Percentiles rank a stretch among this genome's conserved stretches.
Conservation (phyloP, 1,139 yeast genomes). For the Nakaseomyces uthaithaninus region DNA sequence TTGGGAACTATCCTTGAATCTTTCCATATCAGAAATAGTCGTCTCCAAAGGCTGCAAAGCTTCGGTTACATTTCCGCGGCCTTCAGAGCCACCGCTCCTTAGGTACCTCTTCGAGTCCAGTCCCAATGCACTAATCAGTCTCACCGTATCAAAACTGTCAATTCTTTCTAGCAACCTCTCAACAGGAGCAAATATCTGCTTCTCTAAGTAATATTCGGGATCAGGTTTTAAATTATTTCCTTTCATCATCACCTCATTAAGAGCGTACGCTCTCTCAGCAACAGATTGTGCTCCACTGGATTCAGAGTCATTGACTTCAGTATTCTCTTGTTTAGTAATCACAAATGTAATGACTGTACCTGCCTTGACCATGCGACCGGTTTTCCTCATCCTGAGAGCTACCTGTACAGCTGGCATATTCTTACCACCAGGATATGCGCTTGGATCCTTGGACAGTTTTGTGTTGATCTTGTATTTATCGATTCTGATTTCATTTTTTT, state of each 20-base stretch:
- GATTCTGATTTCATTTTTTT: constrained; percentile 51
- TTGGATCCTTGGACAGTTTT: constrained; percentile 68
- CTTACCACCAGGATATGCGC: constrained; percentile 66
- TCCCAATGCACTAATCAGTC: constrained; percentile 72
- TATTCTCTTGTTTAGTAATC: constrained; percentile 42
- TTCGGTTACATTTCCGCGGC: constrained; percentile 36
- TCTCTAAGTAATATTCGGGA: constrained; percentile 68
- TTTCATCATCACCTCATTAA: constrained; percentile 58
- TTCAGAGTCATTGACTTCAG: constrained; percentile 17
- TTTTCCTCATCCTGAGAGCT: constrained; percentile 67
- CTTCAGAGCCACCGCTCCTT: constrained; percentile 38
- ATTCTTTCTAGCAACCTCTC: constrained; percentile 80
- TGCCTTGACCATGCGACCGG: constrained; percentile 79
- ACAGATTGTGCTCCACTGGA: constrained; percentile 13
- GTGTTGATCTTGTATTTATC: constrained; percentile 67
- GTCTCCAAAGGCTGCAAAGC: constrained; percentile 72
- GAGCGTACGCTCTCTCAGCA: constrained; percentile 74
- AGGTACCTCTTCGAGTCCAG: constrained; percentile 62
- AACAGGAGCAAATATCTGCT: constrained; percentile 85
- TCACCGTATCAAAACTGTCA: constrained; percentile 76
- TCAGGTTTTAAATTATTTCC: constrained; percentile 56
- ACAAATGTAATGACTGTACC: constrained; percentile 88
- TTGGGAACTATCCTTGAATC: constrained; percentile 60
- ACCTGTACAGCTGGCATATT: constrained; percentile 91
- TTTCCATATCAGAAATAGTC: constrained; percentile 69